Conservation (phyloP, 768 basidiomycete species). For the Sistotremastrum suecicum region DNA sequence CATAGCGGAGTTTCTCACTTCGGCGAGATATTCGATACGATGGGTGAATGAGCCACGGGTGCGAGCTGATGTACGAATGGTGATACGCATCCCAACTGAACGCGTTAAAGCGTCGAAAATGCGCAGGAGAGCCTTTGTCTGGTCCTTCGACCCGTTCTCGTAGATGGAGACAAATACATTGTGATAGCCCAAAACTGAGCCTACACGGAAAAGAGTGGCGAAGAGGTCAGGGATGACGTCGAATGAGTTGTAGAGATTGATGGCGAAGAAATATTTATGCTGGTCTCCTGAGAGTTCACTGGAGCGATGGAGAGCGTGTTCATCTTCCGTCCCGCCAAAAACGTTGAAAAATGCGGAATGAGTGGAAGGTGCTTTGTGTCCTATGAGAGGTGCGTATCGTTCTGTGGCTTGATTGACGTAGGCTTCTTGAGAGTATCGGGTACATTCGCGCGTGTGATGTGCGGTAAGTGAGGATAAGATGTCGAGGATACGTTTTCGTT, state of each 20-base stretch:
- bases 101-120: conserved; percentile 90
- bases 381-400: conserved; percentile 74
- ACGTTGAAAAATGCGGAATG: conserved; percentile 47
- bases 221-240: conserved; percentile 97
- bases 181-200: conserved; percentile 86
- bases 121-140: conserved; percentile 90
- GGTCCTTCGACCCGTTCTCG: conserved; percentile 98
- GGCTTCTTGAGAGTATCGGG: conserved; percentile 65
- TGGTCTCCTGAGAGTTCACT: conserved; percentile 31
- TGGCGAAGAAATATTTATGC: conserved; percentile 99
- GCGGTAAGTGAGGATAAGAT: conserved; percentile 78
- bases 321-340: conserved; percentile 27
- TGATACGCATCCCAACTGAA: conserved; percentile 82
- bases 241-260: conserved; percentile 99
- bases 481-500: conserved; percentile 75
- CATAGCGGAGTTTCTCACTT: conserved; percentile 97
- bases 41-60: conserved; percentile 95
- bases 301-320: conserved; percentile 19
- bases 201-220: conserved; percentile 87
- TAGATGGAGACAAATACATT: conserved; percentile 98
- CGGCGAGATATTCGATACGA: conserved; percentile 99
- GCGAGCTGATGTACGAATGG: conserved; percentile 85
- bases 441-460: conserved; percentile 90
- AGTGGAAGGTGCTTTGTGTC: conserved; percentile 48
- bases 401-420: conserved; percentile 78